A percentile compares a stretch with the other conserved stretches of the same genome.
Evolutionary conservation across 1,139 yeast genomes (phyloP).

Genomic region (Suhomyces taliae): DNA sequence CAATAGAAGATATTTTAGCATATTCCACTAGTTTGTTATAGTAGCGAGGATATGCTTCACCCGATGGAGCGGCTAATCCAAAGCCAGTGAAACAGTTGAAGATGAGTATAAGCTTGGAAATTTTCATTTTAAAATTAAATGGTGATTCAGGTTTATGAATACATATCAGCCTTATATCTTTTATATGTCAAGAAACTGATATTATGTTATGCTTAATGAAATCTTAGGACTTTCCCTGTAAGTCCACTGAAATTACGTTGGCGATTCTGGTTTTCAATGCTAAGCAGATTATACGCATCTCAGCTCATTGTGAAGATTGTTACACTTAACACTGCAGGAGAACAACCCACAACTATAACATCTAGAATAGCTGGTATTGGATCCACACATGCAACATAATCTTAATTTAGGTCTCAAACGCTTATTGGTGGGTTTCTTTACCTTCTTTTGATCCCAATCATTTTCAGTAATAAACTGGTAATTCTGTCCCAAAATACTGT

Average conservation of each 20-base stretch:
- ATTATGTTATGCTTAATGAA: not conserved
- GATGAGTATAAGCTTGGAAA: no score
- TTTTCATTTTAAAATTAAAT: no score
- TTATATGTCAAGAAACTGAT: not conserved
- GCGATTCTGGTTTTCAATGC: not conserved
- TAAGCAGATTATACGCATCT: slow-evolving; percentile 30
- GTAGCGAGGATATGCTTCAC: slow-evolving; percentile 11
- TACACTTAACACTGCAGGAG: slow-evolving; percentile 44
- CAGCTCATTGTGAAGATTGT: slow-evolving; percentile 44
- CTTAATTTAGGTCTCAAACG: slow-evolving; percentile 36
- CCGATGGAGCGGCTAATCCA: not conserved
- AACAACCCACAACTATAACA: slow-evolving; percentile 44
- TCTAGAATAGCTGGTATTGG: slow-evolving; percentile 38
- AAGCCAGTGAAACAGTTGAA: not conserved
- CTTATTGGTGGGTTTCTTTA: slow-evolving; percentile 14
- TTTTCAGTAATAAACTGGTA: slow-evolving; percentile 43
- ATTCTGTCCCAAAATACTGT: slow-evolving; percentile 41
- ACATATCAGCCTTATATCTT: no score
- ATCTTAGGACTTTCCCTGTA: no score
- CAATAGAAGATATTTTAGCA: slow-evolving; percentile 38
- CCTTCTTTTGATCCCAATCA: slow-evolving; percentile 15
- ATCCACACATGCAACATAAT: slow-evolving; percentile 48
- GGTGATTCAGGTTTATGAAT: no score
- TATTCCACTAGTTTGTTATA: slow-evolving; percentile 31
- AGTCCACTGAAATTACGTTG: no score